phyloP scores from a whole-genome alignment of 495 filamentous ascomycete species.

The Talaromyces trachyspermus region DNA sequence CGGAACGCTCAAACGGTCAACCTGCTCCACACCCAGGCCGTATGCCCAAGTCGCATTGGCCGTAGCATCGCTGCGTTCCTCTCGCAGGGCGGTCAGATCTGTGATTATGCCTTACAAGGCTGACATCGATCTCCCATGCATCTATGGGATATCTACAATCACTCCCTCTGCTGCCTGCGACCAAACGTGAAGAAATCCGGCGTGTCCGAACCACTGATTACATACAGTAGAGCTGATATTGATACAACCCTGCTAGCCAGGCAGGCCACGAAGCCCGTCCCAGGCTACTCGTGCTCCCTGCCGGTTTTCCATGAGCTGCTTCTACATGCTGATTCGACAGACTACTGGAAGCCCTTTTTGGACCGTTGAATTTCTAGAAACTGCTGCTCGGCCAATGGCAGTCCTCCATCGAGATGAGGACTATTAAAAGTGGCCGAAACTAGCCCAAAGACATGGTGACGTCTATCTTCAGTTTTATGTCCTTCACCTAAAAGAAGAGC shows the following conservation, averaged over 20 bases:
- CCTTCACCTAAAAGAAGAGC: too few species aligned
- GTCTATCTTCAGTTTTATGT: background rate
- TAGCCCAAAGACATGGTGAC: background rate
- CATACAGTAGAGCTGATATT: too few species aligned
- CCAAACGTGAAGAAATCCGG: too few species aligned
- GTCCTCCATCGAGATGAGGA: background rate
- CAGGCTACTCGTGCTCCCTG: conserved; percentile 2
- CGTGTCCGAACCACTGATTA: too few species aligned
- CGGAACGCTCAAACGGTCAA: conserved; percentile 4
- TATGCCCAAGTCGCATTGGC: background rate
- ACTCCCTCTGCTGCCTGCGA: too few species aligned
- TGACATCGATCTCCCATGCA: too few species aligned
- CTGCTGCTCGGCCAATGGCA: background rate
- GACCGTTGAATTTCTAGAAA: conserved; percentile 6
- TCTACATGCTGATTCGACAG: conserved; percentile 8
- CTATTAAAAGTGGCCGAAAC: background rate
- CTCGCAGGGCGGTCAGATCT: background rate
- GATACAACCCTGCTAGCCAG: too few species aligned
- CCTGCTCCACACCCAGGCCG: background rate
- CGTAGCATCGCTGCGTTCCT: background rate
- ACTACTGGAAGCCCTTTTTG: background rate
- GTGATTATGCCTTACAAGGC: too few species aligned
- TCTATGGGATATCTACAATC: too few species aligned
- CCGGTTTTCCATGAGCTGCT: background rate
- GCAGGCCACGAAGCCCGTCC: conserved; percentile 3